A percentile compares a stretch with the other conserved stretches of the same genome.
phyloP scores from a whole-genome alignment of 306 rosid genomes.

The Purshia tridentata region DNA sequence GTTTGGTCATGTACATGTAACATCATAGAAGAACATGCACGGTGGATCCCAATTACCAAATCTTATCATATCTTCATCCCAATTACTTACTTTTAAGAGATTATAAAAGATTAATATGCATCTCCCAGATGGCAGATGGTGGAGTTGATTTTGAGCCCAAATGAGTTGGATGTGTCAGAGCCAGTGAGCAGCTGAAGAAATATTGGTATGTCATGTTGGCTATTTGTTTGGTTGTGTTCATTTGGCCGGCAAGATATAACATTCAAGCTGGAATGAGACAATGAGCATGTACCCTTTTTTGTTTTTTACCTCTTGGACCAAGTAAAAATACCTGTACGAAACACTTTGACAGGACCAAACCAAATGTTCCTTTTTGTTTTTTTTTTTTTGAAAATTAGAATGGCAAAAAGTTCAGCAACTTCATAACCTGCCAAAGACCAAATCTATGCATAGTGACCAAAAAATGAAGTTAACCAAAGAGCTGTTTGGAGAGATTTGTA shows the following conservation, averaged over 20 bases:
- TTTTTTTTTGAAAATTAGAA: not conserved
- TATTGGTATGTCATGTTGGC: not conserved
- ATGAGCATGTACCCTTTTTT: not conserved
- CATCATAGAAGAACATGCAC: not conserved
- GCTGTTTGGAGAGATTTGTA: no score
- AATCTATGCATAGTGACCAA: not conserved
- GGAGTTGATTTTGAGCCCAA: not conserved
- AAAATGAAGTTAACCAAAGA: no score
- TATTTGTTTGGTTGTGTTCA: conserved; percentile 9
- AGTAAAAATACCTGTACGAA: not conserved
- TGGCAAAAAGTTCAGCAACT: not conserved
- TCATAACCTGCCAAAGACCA: not conserved
- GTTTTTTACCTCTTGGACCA: not conserved
- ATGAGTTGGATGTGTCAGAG: not conserved
- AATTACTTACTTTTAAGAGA: not conserved
- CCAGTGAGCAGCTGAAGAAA: not conserved
- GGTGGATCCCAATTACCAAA: not conserved
- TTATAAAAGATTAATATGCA: not conserved
- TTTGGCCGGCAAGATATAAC: conserved; percentile 9
- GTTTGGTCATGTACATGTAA: not conserved
- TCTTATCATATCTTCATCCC: not conserved
- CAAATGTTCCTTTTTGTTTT: no score
- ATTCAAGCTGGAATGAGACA: conserved; percentile 4
- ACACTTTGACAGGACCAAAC: no score
- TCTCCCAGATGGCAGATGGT: not conserved